Percentiles rank a stretch among this genome's conserved stretches.
Evolutionary conservation across 2,329 filamentous ascomycete species (phyloP).

Genomic region (Neonectria neomacrospora): DNA sequence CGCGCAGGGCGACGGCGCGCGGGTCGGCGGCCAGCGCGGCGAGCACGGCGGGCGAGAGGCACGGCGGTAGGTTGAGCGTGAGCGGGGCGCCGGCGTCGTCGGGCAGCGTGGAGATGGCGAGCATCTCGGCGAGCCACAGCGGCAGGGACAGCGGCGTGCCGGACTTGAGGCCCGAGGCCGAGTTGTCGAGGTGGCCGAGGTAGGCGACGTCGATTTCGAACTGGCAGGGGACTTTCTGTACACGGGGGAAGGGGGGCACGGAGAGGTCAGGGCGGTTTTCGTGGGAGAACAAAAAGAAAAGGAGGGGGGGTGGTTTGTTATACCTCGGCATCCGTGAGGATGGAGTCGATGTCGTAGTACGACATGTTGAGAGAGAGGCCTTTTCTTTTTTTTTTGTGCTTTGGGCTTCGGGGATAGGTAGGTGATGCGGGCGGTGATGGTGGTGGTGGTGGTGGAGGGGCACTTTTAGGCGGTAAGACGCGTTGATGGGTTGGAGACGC

Average conservation of each 20-base stretch:
- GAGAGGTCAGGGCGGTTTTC: neutral
- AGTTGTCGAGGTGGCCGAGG: slow-evolving; percentile 90
- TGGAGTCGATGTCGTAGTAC: slow-evolving; percentile 87
- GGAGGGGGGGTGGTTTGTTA: neutral
- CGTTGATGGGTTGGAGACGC: slow-evolving; percentile 38
- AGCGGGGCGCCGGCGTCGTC: slow-evolving; percentile 69
- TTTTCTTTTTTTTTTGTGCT: neutral
- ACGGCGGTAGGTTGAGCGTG: slow-evolving; percentile 82
- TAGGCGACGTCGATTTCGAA: slow-evolving; percentile 91
- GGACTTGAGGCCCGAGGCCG: slow-evolving; percentile 78
- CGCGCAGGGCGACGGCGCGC: slow-evolving; percentile 83
- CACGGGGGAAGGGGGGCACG: slow-evolving; percentile 21
- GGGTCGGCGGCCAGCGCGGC: slow-evolving; percentile 93
- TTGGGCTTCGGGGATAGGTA: no score
- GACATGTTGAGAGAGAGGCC: slow-evolving; percentile 60
- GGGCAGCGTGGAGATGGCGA: slow-evolving; percentile 73
- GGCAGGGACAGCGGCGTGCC: slow-evolving; percentile 86
- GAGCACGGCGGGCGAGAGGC: slow-evolving; percentile 81
- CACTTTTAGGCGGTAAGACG: slow-evolving; percentile 23
- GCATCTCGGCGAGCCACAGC: slow-evolving; percentile 94
- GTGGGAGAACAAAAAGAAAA: no score
- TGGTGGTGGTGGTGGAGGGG: slow-evolving; percentile 20
- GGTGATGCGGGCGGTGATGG: neutral
- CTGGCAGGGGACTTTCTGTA: slow-evolving; percentile 97
- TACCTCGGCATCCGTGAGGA: slow-evolving; percentile 86